These are phyloP conservation scores for Pleurotus djamor DNA, from an alignment of 768 basidiomycete genomes.

Conservation along the genomic window DNA sequence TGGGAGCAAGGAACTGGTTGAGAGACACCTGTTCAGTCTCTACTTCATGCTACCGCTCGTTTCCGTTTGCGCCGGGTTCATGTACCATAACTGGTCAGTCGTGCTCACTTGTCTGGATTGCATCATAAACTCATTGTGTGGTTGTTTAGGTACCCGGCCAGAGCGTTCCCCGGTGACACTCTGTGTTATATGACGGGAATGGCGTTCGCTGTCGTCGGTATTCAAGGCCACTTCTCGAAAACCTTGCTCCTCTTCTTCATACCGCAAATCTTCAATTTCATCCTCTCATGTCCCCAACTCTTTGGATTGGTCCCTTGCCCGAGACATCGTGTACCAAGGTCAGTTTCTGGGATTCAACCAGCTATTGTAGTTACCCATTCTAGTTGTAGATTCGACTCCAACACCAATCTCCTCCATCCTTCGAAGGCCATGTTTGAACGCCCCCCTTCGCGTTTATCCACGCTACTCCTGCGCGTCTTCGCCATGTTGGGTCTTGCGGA, in stretches of 20 bases:
- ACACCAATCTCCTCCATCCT: constrained; percentile 77
- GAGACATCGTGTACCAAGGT: constrained; percentile 91
- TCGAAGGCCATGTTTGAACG: constrained; percentile 63
- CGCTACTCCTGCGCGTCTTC: constrained; percentile 56
- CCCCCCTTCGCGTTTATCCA: constrained; percentile 54
- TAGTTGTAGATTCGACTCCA: constrained; percentile 61
- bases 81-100: constrained; percentile 94
- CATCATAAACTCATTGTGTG: constrained; percentile 5
- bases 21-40: constrained; percentile 91
- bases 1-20: constrained; percentile 84
- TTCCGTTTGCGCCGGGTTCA: constrained; percentile 84
- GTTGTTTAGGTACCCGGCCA: constrained; percentile 84
- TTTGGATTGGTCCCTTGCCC: constrained; percentile 95
- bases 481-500: constrained; percentile 64
- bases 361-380: too few relatives aligned
- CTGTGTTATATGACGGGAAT: constrained; percentile 97
- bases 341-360: too few relatives aligned
- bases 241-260: constrained; percentile 95
- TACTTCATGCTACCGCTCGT: constrained; percentile 98
- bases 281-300: constrained; percentile 91
- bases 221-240: constrained; percentile 97
- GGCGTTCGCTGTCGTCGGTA: constrained; percentile 98
- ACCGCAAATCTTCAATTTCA: constrained; percentile 97
- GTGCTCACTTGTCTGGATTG: background rate
- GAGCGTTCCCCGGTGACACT: constrained; percentile 94